Base-by-base conservation (phyloP, 2,329 filamentous ascomycete genomes). In the Fusarium fracticaudum region DNA sequence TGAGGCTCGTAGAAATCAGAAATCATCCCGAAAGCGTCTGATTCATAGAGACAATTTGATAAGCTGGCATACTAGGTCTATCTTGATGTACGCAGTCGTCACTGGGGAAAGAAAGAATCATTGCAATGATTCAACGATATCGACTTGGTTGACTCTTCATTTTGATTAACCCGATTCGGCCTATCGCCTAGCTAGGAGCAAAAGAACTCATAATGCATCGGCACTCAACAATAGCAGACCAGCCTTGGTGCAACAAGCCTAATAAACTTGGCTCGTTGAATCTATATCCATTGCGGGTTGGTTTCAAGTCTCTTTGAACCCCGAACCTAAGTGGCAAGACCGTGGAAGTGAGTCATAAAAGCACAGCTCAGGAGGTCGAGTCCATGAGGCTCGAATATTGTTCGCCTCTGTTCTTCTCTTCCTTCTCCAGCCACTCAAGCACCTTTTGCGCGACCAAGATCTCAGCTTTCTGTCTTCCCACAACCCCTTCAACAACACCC, bases 371-470 rank as follows among this genome's bases (percentile, higher is more conserved):
- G 44, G 13, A 50, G 24, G 12, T 22, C 7, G 45, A 40, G 29
- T n/a, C 26, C 31, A 67, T 17, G 22, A 60, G 26, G 20, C 24
- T 40, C 8, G 47, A 47, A 15, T 53, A 22, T 7, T 67, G 24
- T 2, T 68, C 65, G 8, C 60, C 24, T 51, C 76, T 72, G 26
- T 6, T 53, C 58, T 62, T 51, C 15, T 71, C 58, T 61, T 81
- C 71, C 47, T 75, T 71, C 60, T 78, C 61, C 37, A 89, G 67
- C 76, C 81, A 83, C 11, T 43, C 69, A 20, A 87, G 71, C 6
- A 88, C 76, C 38, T 75, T 70, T 70, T 83, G 80, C 0, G 86
- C 85, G 8, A 88, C 76, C 61, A 76, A 77, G 67, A 84, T 79
- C 72, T 79, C 84, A 3, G 85, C 80, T 15, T 77, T 67, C 48